A percentile compares a stretch with the other conserved stretches of the same genome.
phyloP scores from a whole-genome alignment of 2,329 filamentous ascomycete species.

The Orbilia brochopaga region DNA sequence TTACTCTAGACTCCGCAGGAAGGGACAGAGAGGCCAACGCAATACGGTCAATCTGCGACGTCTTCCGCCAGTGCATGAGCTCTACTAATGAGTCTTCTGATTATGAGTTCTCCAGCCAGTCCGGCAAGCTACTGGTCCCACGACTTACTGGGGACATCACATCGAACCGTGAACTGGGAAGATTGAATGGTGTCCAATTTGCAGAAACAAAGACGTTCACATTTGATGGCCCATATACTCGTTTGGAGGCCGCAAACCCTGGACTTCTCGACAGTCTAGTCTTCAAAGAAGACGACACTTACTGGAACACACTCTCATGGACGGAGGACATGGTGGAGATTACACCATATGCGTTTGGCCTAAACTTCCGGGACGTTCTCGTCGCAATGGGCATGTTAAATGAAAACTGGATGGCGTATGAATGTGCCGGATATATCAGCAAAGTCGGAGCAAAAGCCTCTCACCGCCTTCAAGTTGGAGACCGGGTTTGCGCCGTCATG shows the following conservation, averaged over 20 bases:
- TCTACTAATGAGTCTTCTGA: too few species aligned
- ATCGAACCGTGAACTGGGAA: background rate
- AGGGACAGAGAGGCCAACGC: background rate
- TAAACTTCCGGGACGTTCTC: slow-evolving; percentile 58
- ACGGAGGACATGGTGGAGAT: slow-evolving; percentile 3
- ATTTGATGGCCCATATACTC: background rate
- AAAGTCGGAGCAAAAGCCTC: slow-evolving; percentile 55
- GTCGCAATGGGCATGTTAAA: slow-evolving; percentile 57
- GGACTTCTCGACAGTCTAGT: slow-evolving; percentile 55
- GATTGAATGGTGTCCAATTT: background rate
- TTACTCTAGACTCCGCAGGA: background rate
- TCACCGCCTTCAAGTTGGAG: slow-evolving; percentile 52
- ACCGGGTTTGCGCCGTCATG: slow-evolving; percentile 54
- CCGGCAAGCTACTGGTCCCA: too few species aligned
- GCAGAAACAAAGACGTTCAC: background rate
- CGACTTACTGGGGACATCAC: too few species aligned
- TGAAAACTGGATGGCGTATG: slow-evolving; percentile 56
- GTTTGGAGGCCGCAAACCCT: slow-evolving; percentile 36
- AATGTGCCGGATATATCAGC: slow-evolving; percentile 56
- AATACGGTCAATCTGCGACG: background rate
- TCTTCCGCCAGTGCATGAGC: too few species aligned
- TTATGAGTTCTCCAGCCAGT: too few species aligned
- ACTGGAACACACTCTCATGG: background rate
- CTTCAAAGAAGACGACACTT: slow-evolving; percentile 1
- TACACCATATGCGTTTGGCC: background rate